Conservation (phyloP, 2,329 filamentous ascomycete species). For the Pseudogymnoascus pannorum region DNA sequence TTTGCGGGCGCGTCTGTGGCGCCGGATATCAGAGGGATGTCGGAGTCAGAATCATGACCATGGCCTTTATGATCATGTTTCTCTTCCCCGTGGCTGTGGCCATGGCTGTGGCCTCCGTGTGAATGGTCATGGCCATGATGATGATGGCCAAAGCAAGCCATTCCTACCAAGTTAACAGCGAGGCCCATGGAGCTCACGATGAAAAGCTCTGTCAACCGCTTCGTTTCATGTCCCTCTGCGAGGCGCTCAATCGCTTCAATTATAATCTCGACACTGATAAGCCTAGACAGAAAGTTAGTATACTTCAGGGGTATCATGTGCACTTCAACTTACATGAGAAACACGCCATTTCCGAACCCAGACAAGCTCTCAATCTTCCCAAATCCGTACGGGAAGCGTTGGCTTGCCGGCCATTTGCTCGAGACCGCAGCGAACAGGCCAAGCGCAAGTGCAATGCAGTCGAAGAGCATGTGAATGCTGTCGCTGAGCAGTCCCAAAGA, state of each 20-base stretch:
- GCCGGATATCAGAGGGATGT: constrained; percentile 6
- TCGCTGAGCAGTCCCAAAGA: constrained; percentile 93
- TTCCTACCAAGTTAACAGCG: constrained; percentile 84
- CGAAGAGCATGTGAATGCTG: constrained; percentile 99
- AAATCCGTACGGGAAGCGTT: constrained; percentile 87
- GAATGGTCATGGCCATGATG: constrained; percentile 38
- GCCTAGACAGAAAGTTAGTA: constrained; percentile 39
- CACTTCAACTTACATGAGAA: constrained; percentile 63
- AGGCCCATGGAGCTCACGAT: constrained; percentile 82
- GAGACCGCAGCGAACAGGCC: constrained; percentile 88
- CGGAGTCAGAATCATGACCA: background rate
- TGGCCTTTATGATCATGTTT: constrained; percentile 28
- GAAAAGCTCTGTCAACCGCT: constrained; percentile 77
- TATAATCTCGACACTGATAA: constrained; percentile 93
- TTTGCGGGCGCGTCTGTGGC: background rate
- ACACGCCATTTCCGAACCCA: constrained; percentile 92
- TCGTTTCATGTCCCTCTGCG: constrained; percentile 74
- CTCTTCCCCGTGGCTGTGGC: constrained; percentile 25
- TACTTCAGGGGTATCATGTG: background rate
- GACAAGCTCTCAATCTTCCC: constrained; percentile 95
- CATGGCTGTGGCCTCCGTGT: constrained; percentile 30
- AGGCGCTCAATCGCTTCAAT: constrained; percentile 89
- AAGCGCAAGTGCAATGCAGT: constrained; percentile 86
- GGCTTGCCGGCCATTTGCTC: constrained; percentile 90
- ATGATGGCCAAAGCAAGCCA: constrained; percentile 43